Evolutionary conservation across 2,329 filamentous ascomycete species (phyloP), one percentile per base, ranked within the genome.

Genomic region (Beauveria australis): DNA sequence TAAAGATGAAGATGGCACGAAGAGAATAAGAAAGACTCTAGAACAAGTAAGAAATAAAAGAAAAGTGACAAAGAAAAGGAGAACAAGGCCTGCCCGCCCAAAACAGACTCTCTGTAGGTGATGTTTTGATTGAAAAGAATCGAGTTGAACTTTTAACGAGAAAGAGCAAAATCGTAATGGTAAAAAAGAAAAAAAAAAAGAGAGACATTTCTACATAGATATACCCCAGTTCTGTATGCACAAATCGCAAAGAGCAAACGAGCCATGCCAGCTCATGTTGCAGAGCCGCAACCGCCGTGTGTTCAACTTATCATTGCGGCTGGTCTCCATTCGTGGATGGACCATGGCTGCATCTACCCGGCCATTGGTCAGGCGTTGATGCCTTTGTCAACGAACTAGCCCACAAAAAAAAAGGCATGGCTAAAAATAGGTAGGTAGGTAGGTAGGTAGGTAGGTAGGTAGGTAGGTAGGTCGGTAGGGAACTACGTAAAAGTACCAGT

Each of bases 11-110:
- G 61, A 47, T 47, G 59, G 55, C 55, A 63, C 60, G 63, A 63
- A 66, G 62, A 67, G 57, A 60, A 59, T 51, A 19, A 64, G 59
- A 63, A 55, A 49, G 54, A 43, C 66, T 62, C 64, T 58, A 67
- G 62, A 62, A 67, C 66, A 67, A 54, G 64, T 60, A 67, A 63
- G 62, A 58, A 64, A 62, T 53, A 52, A 49, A 51, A 2, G 28
- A 24, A 14, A 33, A 5, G 22, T 5, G 28, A 37, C 33, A 63
- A 59, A 62, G 59, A 55, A 48, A 57, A 62, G 28, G 46, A 60
- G 41, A 62, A 57, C 56, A 61, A 47, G 40, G 30, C 9, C 44
- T 47, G 44, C 53, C 44, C 48, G 52, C 5, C 33, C 55, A 55
- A 40, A 22, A 48, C 40, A 18, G 26, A 37, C 18, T 19, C 26